Percentiles rank a stretch among this genome's conserved stretches.
These are phyloP conservation scores for Backusella australiensis DNA, from an alignment of 192 early-diverging fungal genomes.

Conservation along the genomic window DNA sequence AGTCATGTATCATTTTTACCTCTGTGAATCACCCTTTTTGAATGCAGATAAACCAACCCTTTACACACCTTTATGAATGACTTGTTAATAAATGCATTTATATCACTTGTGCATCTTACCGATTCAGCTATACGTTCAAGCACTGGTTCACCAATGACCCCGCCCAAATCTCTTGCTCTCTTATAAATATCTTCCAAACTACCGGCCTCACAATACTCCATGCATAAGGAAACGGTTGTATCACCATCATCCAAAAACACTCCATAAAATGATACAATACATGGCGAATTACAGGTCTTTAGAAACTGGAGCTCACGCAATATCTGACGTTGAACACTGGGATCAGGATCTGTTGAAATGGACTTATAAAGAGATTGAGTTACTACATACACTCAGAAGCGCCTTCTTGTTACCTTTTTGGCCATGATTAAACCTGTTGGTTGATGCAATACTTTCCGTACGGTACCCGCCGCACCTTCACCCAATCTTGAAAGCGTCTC, in stretches of 20 bases:
- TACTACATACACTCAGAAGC: not conserved
- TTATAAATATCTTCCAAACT: constrained; percentile 93
- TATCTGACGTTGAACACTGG: constrained; percentile 78
- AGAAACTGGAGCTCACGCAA: constrained; percentile 90
- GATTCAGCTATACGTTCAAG: constrained; percentile 87
- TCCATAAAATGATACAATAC: constrained; percentile 95
- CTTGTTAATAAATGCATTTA: too few relatives aligned
- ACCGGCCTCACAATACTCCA: constrained; percentile 96
- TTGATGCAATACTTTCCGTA: constrained; percentile 79
- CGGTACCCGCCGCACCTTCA: constrained; percentile 87
- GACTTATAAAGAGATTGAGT: constrained; percentile 26
- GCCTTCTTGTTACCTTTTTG: constrained; percentile 66
- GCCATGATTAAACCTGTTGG: constrained; percentile 85
- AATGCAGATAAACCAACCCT: constrained; percentile 88
- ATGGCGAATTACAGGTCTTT: constrained; percentile 84
- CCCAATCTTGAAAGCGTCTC: constrained; percentile 76
- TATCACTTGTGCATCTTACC: constrained; percentile 29
- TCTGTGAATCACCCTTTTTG: constrained; percentile 88
- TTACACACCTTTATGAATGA: constrained; percentile 53
- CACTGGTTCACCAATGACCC: constrained; percentile 84
- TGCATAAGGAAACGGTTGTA: constrained; percentile 84
- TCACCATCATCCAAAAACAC: constrained; percentile 83
- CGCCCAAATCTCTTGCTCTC: constrained; percentile 58
- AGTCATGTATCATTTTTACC: constrained; percentile 43
- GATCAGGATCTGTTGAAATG: constrained; percentile 64